Evolutionary conservation across 164 flowering plant genomes (phyloP).

Genomic region (Tinospora cordifolia): DNA sequence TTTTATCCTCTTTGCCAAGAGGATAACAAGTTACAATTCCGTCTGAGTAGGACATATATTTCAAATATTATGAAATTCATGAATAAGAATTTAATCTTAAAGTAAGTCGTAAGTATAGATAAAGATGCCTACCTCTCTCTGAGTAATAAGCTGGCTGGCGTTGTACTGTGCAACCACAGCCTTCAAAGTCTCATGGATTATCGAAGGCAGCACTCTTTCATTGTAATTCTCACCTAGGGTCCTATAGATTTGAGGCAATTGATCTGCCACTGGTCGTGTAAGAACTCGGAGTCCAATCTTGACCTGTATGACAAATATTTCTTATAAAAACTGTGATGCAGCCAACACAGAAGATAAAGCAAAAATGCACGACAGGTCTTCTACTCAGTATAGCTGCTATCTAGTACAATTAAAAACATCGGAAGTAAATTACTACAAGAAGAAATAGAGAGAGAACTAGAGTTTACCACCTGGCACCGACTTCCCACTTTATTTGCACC

Average conservation of each 20-base stretch:
- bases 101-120: neutral
- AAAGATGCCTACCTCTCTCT: conserved; percentile 55
- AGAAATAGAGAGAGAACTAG: no score
- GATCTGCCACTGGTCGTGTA: conserved; percentile 62
- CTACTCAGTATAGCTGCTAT: neutral
- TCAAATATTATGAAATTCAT: no score
- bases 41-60: no score
- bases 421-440: neutral
- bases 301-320: conserved; percentile 35
- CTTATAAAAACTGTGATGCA: neutral
- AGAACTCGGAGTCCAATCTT: conserved; percentile 84
- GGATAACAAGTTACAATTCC: no score
- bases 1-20: no score
- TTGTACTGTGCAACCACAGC: conserved; percentile 89
- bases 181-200: conserved; percentile 80
- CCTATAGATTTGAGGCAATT: conserved; percentile 65
- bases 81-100: neutral
- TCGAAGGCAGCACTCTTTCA: conserved; percentile 76
- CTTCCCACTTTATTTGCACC: no score
- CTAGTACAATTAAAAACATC: neutral
- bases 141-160: conserved; percentile 88
- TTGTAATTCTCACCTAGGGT: conserved; percentile 77
- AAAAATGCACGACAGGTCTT: neutral
- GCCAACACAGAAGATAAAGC: neutral
- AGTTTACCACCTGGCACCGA: no score